These are phyloP conservation scores for Aureobasidium lini DNA, from an alignment of 2,329 filamentous ascomycete genomes.

Conservation along the genomic window DNA sequence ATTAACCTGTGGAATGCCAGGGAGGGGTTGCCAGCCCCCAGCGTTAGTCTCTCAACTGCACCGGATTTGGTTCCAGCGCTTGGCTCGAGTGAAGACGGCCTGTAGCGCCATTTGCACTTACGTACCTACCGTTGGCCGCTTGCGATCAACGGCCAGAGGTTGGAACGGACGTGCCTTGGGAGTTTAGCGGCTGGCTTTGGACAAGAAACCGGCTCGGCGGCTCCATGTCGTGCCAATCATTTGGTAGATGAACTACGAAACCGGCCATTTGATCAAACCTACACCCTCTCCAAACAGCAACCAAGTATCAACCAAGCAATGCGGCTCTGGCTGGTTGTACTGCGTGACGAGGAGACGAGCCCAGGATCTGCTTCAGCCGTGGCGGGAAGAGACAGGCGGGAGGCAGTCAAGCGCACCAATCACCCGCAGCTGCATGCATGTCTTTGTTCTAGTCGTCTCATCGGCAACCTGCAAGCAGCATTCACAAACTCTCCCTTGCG, in stretches of 20 bases:
- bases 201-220: constrained; percentile 5
- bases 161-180: constrained; percentile 5
- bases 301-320: constrained; percentile 5
- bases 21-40: constrained; percentile 1
- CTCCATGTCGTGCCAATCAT: constrained; percentile 1
- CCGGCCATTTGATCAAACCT: constrained; percentile 7
- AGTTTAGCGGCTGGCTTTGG: constrained; percentile 1
- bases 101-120: constrained; percentile 9
- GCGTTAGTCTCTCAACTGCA: background rate
- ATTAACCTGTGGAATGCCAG: constrained; percentile 7
- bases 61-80: constrained; percentile 9
- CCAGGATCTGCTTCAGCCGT: background rate
- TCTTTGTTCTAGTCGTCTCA: constrained; percentile 12
- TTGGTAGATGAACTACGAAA: constrained; percentile 11
- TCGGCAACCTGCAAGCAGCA: constrained; percentile 4
- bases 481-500: background rate
- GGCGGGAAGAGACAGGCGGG: constrained; percentile 9
- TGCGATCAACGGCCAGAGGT: constrained; percentile 11
- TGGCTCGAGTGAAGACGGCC: constrained; percentile 3
- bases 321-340: constrained; percentile 10
- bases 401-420: constrained; percentile 9
- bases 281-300: background rate
- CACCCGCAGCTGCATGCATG: constrained; percentile 6
- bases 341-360: constrained; percentile 10
- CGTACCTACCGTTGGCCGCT: constrained; percentile 10